A percentile compares a stretch with the other conserved stretches of the same genome.
These are phyloP conservation scores for Fusarium pininemorale DNA, from an alignment of 2,329 filamentous ascomycete species.

Conservation along the genomic window DNA sequence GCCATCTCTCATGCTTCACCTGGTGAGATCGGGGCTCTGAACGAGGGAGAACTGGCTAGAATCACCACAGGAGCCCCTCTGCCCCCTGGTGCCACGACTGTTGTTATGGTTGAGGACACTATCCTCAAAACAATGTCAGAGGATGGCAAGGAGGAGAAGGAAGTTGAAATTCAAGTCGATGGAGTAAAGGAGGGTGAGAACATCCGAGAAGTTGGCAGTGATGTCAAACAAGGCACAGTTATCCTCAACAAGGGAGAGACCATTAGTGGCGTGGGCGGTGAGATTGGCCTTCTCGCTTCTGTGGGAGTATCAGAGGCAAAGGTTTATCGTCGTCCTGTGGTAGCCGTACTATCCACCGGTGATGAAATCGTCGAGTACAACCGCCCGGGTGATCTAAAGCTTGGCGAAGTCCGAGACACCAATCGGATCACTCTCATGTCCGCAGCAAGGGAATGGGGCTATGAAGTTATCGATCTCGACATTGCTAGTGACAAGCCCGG, in stretches of 20 bases:
- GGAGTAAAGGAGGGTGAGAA: conserved; percentile 83
- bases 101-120: conserved; percentile 95
- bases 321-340: conserved; percentile 78
- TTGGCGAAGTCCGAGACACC: conserved; percentile 92
- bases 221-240: conserved; percentile 73
- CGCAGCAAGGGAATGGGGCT: conserved; percentile 78
- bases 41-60: conserved; percentile 80
- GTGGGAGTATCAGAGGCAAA: conserved; percentile 78
- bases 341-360: conserved; percentile 92
- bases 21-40: conserved; percentile 69
- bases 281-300: conserved; percentile 88
- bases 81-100: conserved; percentile 86
- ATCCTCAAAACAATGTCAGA: conserved; percentile 77
- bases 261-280: conserved; percentile 88
- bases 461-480: conserved; percentile 82
- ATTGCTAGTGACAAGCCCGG: conserved; percentile 81
- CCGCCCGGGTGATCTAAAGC: conserved; percentile 66
- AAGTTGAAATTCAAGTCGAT: conserved; percentile 85
- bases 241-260: conserved; percentile 82
- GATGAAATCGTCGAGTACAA: conserved; percentile 89
- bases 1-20: conserved; percentile 87
- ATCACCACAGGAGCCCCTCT: conserved; percentile 96
- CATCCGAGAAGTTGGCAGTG: conserved; percentile 89
- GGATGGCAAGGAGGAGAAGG: conserved; percentile 84
- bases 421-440: conserved; percentile 90